Evolutionary conservation across 129 eudicot genomes (phyloP).

Genomic region (Arctium lappa): DNA sequence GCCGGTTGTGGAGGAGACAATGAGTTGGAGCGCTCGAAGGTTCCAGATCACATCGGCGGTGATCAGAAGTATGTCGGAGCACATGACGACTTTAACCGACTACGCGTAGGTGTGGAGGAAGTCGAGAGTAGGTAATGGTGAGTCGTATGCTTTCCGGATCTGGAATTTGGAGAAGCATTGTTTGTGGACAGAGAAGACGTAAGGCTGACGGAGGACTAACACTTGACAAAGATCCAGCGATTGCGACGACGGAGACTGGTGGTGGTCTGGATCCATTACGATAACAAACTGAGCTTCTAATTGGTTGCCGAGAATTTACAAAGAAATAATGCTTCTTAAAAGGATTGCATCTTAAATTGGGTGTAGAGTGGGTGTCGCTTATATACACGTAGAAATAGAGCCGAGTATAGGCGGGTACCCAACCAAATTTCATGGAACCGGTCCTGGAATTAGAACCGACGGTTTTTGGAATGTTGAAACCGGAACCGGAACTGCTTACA

Average conservation of each 20-base stretch:
- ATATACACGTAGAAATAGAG: too few species aligned
- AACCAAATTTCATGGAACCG: too few species aligned
- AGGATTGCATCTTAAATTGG: too few species aligned
- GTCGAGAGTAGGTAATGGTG: slow-evolving; percentile 27
- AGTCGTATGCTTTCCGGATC: slow-evolving; percentile 25
- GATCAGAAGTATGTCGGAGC: slow-evolving; percentile 12
- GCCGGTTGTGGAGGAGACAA: not conserved
- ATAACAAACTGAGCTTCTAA: not conserved
- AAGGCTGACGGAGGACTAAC: slow-evolving; percentile 19
- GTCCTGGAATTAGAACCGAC: too few species aligned
- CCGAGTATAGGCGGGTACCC: too few species aligned
- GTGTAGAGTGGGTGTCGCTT: too few species aligned
- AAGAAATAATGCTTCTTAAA: too few species aligned
- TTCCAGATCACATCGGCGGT: slow-evolving; percentile 7
- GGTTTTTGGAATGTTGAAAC: too few species aligned
- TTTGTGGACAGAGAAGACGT: slow-evolving; percentile 14
- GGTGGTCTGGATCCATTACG: slow-evolving; percentile 4
- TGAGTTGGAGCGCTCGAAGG: slow-evolving; percentile 16
- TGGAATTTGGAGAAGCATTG: slow-evolving; percentile 21
- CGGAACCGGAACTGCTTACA: too few species aligned
- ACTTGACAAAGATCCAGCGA: slow-evolving; percentile 6
- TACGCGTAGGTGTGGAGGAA: slow-evolving; percentile 7
- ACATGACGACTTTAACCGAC: slow-evolving; percentile 14
- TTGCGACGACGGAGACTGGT: slow-evolving; percentile 7
- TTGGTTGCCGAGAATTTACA: too few species aligned